These are phyloP conservation scores for Ustilago hordei DNA, from an alignment of 1,284 basidiomycete genomes.

Conservation along the genomic window DNA sequence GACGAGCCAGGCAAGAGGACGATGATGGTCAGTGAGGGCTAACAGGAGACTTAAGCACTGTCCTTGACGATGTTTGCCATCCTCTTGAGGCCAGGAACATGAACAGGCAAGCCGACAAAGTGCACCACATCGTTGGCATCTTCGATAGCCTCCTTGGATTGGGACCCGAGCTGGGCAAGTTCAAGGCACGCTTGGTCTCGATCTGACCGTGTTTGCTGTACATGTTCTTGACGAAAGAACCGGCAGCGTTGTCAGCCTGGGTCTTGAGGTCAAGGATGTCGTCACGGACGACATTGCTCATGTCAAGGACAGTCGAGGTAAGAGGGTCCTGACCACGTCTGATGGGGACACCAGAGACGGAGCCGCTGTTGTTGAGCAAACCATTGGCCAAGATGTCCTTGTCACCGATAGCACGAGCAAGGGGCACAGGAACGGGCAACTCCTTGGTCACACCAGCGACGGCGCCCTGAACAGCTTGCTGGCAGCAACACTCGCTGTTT, in stretches of 20 bases:
- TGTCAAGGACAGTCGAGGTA: slow-evolving; percentile 16
- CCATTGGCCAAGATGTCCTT: slow-evolving; percentile 5
- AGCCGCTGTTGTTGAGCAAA: slow-evolving; percentile 17
- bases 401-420: slow-evolving; percentile 1
- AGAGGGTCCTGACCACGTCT: slow-evolving; percentile 27
- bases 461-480: slow-evolving; percentile 8
- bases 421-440: slow-evolving; percentile 15
- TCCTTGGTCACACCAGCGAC: slow-evolving; percentile 15
- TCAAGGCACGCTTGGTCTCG: slow-evolving; percentile 18
- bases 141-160: slow-evolving; percentile 18
- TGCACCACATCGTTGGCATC: slow-evolving; percentile 24
- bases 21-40: not conserved
- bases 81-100: slow-evolving; percentile 36
- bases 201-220: slow-evolving; percentile 37
- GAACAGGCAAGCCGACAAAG: slow-evolving; percentile 23
- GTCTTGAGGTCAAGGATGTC: slow-evolving; percentile 26
- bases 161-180: slow-evolving; percentile 34
- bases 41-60: not conserved
- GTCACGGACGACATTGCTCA: slow-evolving; percentile 30
- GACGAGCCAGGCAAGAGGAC: not conserved
- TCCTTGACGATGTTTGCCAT: slow-evolving; percentile 35
- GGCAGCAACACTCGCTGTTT: slow-evolving; percentile 12
- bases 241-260: slow-evolving; percentile 23
- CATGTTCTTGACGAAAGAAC: slow-evolving; percentile 47
- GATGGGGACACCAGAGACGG: slow-evolving; percentile 26